Evolutionary conservation across 306 rosid genomes (phyloP), one percentile per base, ranked within the genome.

Genomic region (Acmispon strigosus): DNA sequence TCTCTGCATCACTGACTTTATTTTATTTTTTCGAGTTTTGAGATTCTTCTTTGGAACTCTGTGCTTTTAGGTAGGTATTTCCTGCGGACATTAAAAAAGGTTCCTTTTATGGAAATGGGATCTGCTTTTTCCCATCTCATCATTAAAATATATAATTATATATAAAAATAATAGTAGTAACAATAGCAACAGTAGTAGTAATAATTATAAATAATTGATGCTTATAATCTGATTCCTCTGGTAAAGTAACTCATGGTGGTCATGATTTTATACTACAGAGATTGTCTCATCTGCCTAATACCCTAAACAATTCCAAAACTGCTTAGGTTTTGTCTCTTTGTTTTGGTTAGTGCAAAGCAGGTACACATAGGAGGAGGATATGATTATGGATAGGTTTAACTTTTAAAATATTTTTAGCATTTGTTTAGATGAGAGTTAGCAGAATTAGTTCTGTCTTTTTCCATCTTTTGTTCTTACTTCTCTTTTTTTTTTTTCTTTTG

Each of bases 61-160:
- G 92, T 85, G 87, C 90, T 88, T 89, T 85, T 32, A 83, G 96
- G 85, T 84, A 79, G 92, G 90, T 84, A 82, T 90, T 89, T 80
- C 78, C 89, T 82, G 86, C 74, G 90, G 81, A 83, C 94, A 88
- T 67, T 83, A 74, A 71, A 84, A 90, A 90, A 85, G 80, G 85
- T 74, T 53, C 90, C 89, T 78, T 89, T 90, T 87, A 81, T 81
- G 89, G 92, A 89, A 94, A 86, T 81, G 90, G 85, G 96, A 82
- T 84, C 87, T 81, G 89, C 97, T 84, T 90, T 85, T 83, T 66
- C 75, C 74, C 76, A 80, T 86, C 84, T 89, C 86, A 83, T 89
- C 85, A 83, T 76, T 48, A 7, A 34, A 20, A 57, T 32, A 32
- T 80, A 17, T 45, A 64, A 48, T 43, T 12, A 50, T 43, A 15